Percentiles rank a stretch among this genome's conserved stretches.
Evolutionary conservation across 805 yeast genomes (phyloP).

Genomic region (Teunomyces pallodes): DNA sequence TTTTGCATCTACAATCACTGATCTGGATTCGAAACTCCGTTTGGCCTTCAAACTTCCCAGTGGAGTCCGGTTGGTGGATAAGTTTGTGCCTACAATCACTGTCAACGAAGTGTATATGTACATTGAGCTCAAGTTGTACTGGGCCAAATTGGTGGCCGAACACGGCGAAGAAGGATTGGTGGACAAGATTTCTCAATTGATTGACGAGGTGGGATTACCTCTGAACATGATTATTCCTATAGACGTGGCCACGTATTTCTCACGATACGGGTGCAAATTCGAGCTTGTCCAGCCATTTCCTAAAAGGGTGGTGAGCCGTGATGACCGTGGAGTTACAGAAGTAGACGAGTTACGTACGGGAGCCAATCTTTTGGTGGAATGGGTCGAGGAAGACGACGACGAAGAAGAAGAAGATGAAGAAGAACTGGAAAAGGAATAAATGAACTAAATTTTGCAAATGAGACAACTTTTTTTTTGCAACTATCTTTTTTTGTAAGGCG

Average conservation of each 20-base stretch:
- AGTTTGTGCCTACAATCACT: conserved; percentile 37
- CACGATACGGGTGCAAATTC: conserved; percentile 28
- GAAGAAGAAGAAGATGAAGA: conserved; percentile 17
- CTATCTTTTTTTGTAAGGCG: not conserved
- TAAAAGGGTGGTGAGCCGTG: conserved; percentile 23
- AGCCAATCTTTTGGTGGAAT: conserved; percentile 39
- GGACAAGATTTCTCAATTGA: conserved; percentile 9
- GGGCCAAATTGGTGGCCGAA: conserved; percentile 3
- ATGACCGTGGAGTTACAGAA: not conserved
- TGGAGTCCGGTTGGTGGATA: conserved; percentile 49
- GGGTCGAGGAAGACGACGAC: conserved; percentile 20
- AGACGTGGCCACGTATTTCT: conserved; percentile 19
- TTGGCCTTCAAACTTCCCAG: conserved; percentile 56
- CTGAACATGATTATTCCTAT: not conserved
- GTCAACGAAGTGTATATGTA: conserved; percentile 49
- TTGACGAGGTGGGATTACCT: not conserved
- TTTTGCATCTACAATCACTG: not conserved
- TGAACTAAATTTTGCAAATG: conserved; percentile 3
- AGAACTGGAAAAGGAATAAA: conserved; percentile 4
- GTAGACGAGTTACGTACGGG: conserved; percentile 27
- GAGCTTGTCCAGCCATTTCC: conserved; percentile 44
- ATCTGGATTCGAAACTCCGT: not conserved
- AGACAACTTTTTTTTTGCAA: not conserved
- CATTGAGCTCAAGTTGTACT: conserved; percentile 40
- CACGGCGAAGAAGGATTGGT: conserved; percentile 9